Evolutionary conservation across 192 early-diverging fungal species (phyloP).

Genomic region (Allomyces arbusculus): DNA sequence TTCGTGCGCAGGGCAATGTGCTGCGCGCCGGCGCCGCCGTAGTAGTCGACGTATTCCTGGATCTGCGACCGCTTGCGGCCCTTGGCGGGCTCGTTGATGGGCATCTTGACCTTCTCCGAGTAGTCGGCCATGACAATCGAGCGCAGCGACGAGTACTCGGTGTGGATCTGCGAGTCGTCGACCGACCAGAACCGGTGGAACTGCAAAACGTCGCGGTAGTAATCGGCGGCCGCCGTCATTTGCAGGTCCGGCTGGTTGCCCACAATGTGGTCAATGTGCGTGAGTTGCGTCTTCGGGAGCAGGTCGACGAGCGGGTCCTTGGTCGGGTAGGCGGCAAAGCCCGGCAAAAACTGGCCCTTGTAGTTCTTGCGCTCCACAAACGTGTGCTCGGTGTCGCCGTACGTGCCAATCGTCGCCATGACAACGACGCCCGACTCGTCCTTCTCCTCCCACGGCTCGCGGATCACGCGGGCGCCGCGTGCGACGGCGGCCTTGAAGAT

Average conservation of each 20-base stretch:
- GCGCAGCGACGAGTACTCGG: slow-evolving; percentile 80
- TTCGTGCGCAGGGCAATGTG: slow-evolving; percentile 85
- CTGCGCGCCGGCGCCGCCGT: slow-evolving; percentile 61
- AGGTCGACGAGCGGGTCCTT: slow-evolving; percentile 34
- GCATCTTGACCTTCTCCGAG: slow-evolving; percentile 82
- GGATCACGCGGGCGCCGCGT: slow-evolving; percentile 63
- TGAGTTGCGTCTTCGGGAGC: slow-evolving; percentile 44
- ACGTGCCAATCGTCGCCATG: slow-evolving; percentile 83
- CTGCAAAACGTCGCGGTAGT: slow-evolving; percentile 77
- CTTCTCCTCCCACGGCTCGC: slow-evolving; percentile 53
- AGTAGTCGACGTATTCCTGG: slow-evolving; percentile 75
- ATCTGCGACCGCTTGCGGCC: slow-evolving; percentile 93
- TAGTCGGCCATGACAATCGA: slow-evolving; percentile 92
- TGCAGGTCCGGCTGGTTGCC: slow-evolving; percentile 84
- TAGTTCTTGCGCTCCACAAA: slow-evolving; percentile 69
- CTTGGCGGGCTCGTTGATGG: slow-evolving; percentile 87
- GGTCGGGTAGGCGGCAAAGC: slow-evolving; percentile 26
- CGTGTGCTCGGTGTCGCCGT: slow-evolving; percentile 92
- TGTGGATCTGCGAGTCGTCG: slow-evolving; percentile 88
- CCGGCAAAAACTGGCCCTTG: slow-evolving; percentile 73
- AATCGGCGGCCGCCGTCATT: slow-evolving; percentile 65
- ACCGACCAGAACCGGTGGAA: slow-evolving; percentile 98
- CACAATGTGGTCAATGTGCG: slow-evolving; percentile 81
- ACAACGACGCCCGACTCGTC: slow-evolving; percentile 75
- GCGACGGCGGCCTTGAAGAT: slow-evolving; percentile 64